Evolutionary conservation across 2,329 filamentous ascomycete genomes (phyloP).

Genomic region (Exutisphaerella laricina): DNA sequence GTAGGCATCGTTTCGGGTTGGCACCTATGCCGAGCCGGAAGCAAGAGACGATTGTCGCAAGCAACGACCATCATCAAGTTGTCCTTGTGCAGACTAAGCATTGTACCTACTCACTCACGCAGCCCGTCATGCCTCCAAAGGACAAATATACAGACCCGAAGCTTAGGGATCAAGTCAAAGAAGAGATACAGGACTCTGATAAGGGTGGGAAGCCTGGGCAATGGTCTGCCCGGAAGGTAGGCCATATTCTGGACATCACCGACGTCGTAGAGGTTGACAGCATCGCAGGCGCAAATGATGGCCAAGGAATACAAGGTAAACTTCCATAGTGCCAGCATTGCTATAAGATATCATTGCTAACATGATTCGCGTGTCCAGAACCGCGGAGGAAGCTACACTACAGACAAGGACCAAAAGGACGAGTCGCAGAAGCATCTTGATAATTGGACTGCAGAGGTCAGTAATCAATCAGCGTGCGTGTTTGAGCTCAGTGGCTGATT

Average conservation of each 20-base stretch:
- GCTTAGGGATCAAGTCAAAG: slow-evolving; percentile 43
- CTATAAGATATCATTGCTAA: too few relatives aligned
- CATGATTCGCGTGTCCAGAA: slow-evolving; percentile 32
- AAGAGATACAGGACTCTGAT: slow-evolving; percentile 42
- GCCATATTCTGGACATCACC: background rate
- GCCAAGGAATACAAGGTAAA: slow-evolving; percentile 43
- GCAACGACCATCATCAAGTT: slow-evolving; percentile 1
- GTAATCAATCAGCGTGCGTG: too few relatives aligned
- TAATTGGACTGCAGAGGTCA: slow-evolving; percentile 46
- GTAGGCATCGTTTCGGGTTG: background rate
- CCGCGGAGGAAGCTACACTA: slow-evolving; percentile 44
- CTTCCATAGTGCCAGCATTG: too few relatives aligned
- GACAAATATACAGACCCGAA: slow-evolving; percentile 46
- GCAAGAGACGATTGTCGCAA: background rate
- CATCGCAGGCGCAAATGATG: slow-evolving; percentile 41
- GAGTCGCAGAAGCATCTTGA: slow-evolving; percentile 42
- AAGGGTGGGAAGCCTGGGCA: slow-evolving; percentile 46
- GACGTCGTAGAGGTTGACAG: background rate
- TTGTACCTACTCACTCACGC: background rate
- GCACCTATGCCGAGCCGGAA: too few relatives aligned
- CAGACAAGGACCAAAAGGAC: slow-evolving; percentile 40
- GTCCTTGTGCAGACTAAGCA: background rate
- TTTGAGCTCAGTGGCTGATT: too few relatives aligned
- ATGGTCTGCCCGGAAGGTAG: slow-evolving; percentile 45
- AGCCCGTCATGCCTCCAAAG: slow-evolving; percentile 38